Percentiles rank a stretch among this genome's conserved stretches.
Evolutionary conservation across 805 yeast genomes (phyloP).

Genomic region (Saccharomycopsis capsularis): DNA sequence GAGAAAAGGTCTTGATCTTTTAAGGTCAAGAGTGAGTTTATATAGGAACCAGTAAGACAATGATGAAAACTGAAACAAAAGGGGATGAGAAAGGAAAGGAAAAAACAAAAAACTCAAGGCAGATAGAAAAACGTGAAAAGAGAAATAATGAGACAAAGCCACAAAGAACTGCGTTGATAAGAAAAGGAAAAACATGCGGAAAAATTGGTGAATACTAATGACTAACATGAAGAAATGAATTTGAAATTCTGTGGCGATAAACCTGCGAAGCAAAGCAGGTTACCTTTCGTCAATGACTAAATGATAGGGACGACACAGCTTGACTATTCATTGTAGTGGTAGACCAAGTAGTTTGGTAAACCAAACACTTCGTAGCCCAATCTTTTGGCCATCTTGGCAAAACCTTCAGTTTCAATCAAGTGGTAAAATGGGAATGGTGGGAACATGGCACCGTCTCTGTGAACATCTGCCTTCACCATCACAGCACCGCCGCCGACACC

Average conservation of each 20-base stretch:
- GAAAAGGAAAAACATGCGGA: neutral
- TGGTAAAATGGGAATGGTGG: conserved; percentile 98
- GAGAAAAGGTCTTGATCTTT: no score
- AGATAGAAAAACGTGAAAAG: neutral
- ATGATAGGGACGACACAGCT: neutral
- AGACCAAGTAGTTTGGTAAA: conserved; percentile 89
- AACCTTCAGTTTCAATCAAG: conserved; percentile 95
- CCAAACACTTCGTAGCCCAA: conserved; percentile 89
- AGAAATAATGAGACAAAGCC: neutral
- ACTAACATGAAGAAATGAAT: neutral
- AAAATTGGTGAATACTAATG: neutral
- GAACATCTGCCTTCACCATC: conserved; percentile 94
- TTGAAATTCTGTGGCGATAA: neutral
- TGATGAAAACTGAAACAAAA: no score
- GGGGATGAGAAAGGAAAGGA: neutral
- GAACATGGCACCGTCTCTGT: conserved; percentile 99
- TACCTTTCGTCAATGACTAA: neutral
- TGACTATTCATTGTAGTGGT: conserved; percentile 73
- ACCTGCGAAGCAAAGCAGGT: neutral
- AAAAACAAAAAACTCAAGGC: no score
- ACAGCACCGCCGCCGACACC: conserved; percentile 99
- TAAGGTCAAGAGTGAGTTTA: no score
- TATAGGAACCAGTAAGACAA: no score
- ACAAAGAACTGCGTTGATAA: neutral
- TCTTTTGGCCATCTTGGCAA: conserved; percentile 96